Percentiles rank a stretch among this genome's conserved stretches.
Evolutionary conservation across 768 basidiomycete genomes (phyloP).

Genomic region (Roridomyces roridus): DNA sequence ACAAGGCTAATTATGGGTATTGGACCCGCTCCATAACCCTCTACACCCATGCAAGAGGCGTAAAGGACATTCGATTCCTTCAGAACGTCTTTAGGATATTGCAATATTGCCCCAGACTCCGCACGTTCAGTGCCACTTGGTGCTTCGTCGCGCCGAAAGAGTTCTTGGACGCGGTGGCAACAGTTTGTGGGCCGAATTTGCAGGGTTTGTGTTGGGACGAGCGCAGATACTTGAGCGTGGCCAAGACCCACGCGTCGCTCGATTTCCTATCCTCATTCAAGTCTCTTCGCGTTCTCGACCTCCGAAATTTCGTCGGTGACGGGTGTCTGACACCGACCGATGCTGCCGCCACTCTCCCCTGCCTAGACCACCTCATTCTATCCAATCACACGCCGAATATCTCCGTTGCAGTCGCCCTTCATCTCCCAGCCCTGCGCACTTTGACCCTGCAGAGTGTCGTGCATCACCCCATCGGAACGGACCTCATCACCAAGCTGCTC

Average conservation of each 20-base stretch:
- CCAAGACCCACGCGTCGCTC: slow-evolving; percentile 35
- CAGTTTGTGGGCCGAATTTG: slow-evolving; percentile 46
- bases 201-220: slow-evolving; percentile 54
- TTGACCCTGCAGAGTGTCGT: slow-evolving; percentile 45
- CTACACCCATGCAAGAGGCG: slow-evolving; percentile 50
- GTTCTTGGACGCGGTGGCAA: slow-evolving; percentile 48
- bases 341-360: slow-evolving; percentile 42
- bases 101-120: slow-evolving; percentile 50
- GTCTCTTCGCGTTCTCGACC: slow-evolving; percentile 50
- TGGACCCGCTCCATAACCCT: slow-evolving; percentile 58
- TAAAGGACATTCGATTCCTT: slow-evolving; percentile 43
- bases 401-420: slow-evolving; percentile 41
- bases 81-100: slow-evolving; percentile 50
- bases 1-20: slow-evolving; percentile 40
- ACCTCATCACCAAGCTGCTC: slow-evolving; percentile 44
- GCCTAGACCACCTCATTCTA: slow-evolving; percentile 48
- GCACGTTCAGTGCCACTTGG: slow-evolving; percentile 56
- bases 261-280: slow-evolving; percentile 48
- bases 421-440: slow-evolving; percentile 48
- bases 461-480: slow-evolving; percentile 23
- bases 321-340: slow-evolving; percentile 23
- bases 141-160: slow-evolving; percentile 46
- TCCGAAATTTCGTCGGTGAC: slow-evolving; percentile 46
- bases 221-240: slow-evolving; percentile 27
- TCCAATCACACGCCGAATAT: slow-evolving; percentile 46